phyloP scores from a whole-genome alignment of 306 rosid genomes.

The Rubus idaeus region DNA sequence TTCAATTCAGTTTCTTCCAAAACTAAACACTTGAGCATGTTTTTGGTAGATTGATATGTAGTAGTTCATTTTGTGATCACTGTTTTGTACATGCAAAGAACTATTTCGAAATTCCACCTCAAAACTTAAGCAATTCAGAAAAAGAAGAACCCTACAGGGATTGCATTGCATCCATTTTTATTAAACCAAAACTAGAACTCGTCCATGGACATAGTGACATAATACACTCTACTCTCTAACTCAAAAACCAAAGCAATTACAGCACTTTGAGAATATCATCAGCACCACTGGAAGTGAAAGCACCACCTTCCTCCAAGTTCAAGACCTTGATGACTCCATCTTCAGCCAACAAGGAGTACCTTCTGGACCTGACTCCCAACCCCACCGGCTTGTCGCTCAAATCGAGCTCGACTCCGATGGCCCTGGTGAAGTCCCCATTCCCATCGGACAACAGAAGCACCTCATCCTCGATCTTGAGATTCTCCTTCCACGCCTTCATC shows the following conservation, averaged over 20 bases:
- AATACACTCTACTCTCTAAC: not conserved
- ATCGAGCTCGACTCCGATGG: conserved; percentile 81
- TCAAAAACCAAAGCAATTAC: conserved; percentile 22
- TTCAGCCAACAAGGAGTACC: conserved; percentile 81
- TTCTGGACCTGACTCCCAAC: conserved; percentile 82
- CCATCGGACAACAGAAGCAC: conserved; percentile 78
- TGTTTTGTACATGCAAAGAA: no score
- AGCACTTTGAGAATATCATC: conserved; percentile 74
- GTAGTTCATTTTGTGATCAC: no score
- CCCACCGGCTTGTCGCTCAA: conserved; percentile 94
- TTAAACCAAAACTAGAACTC: not conserved
- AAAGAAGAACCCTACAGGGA: not conserved
- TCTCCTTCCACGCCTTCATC: conserved; percentile 88
- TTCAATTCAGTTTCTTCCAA: no score
- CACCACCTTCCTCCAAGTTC: conserved; percentile 99
- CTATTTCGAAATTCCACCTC: no score
- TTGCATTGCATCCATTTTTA: conserved; percentile 10
- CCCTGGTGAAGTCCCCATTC: conserved; percentile 75
- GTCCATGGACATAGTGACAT: not conserved
- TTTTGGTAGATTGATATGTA: no score
- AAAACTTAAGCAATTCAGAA: not conserved
- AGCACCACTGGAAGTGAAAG: conserved; percentile 82
- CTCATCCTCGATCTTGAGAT: conserved; percentile 65
- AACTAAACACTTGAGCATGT: not conserved
- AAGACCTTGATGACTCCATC: conserved; percentile 88